Percentiles rank a stretch among this genome's conserved stretches.
These are phyloP conservation scores for Hypoxylon trugodes DNA, from an alignment of 495 filamentous ascomycete genomes.

Conservation along the genomic window DNA sequence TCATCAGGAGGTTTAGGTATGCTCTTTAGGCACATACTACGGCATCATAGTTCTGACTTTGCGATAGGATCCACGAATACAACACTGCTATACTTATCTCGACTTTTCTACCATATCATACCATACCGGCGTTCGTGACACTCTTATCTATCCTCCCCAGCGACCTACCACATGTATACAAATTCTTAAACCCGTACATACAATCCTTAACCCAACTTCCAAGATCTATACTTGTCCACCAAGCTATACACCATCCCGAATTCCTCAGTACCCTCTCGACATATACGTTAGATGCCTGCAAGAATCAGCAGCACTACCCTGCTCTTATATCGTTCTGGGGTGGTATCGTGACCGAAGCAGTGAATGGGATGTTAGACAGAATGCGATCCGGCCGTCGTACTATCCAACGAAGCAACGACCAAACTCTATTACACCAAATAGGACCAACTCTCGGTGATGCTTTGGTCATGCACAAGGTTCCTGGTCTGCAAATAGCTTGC, in stretches of 20 bases:
- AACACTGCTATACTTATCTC: conserved; percentile 82
- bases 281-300: conserved; percentile 75
- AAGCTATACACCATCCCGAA: conserved; percentile 72
- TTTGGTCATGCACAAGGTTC: conserved; percentile 72
- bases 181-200: conserved; percentile 85
- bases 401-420: conserved; percentile 75
- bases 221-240: conserved; percentile 79
- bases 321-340: conserved; percentile 88
- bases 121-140: conserved; percentile 78
- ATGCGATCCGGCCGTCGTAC: conserved; percentile 73
- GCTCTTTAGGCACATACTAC: not conserved
- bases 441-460: conserved; percentile 79
- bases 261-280: conserved; percentile 77
- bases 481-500: conserved; percentile 80
- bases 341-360: conserved; percentile 79
- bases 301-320: conserved; percentile 73
- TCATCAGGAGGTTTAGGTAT: conserved; percentile 89
- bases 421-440: conserved; percentile 77
- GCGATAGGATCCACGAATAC: conserved; percentile 82
- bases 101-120: conserved; percentile 92
- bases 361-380: conserved; percentile 79
- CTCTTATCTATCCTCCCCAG: conserved; percentile 83
- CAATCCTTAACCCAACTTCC: conserved; percentile 76
- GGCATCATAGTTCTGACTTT: conserved; percentile 44
- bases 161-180: conserved; percentile 75